Evolutionary conservation across 495 filamentous ascomycete genomes (phyloP).

Genomic region (Aspergillus avenaceus): DNA sequence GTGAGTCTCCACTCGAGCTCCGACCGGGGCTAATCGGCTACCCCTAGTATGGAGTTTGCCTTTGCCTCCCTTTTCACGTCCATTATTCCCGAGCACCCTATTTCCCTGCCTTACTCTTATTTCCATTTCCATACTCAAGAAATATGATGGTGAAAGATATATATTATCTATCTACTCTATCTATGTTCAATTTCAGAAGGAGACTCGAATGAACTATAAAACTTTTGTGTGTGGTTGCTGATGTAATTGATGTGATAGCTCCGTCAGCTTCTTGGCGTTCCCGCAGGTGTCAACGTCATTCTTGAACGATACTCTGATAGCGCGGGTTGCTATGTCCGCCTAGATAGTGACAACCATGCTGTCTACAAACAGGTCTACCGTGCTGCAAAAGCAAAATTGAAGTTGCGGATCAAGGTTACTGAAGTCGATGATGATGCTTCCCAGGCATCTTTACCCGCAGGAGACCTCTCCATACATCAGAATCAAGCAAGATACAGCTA

Average conservation of each 20-base stretch:
- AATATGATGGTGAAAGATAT: no score
- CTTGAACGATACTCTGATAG: constrained; percentile 98
- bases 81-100: not conserved
- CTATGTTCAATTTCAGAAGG: not conserved
- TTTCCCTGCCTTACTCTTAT: not conserved
- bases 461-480: constrained; percentile 8
- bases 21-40: constrained; percentile 20
- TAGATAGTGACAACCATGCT: constrained; percentile 71
- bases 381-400: constrained; percentile 96
- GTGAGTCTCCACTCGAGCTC: constrained; percentile 57
- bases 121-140: not conserved
- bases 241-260: constrained; percentile 52
- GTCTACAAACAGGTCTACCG: constrained; percentile 97
- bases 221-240: not conserved
- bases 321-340: constrained; percentile 69
- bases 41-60: constrained; percentile 2
- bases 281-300: constrained; percentile 60
- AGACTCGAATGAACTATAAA: not conserved
- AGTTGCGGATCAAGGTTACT: constrained; percentile 84
- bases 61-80: constrained; percentile 1
- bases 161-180: not conserved
- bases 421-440: constrained; percentile 14
- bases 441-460: constrained; percentile 8
- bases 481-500: constrained; percentile 31
- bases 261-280: constrained; percentile 65